Conservation (phyloP, 2,329 filamentous ascomycete genomes). For the Pyrenophora seminiperda region DNA sequence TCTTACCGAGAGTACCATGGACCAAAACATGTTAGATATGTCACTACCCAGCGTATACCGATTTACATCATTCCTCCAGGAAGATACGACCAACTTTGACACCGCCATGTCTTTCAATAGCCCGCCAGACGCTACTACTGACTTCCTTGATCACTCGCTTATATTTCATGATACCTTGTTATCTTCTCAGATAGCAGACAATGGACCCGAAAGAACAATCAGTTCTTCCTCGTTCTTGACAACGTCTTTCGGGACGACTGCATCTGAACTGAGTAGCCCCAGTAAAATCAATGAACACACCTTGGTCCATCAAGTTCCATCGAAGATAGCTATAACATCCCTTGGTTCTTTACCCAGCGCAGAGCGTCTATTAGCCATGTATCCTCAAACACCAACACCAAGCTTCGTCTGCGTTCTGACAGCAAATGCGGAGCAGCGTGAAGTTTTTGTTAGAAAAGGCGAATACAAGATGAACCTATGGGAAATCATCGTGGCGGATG, state of each 20-base stretch:
- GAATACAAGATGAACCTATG: constrained; percentile 53
- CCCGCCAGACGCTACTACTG: constrained; percentile 20
- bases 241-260: constrained; percentile 44
- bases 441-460: constrained; percentile 70
- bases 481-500: constrained; percentile 69
- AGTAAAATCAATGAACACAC: constrained; percentile 19
- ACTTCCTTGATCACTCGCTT: constrained; percentile 79
- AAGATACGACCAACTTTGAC: constrained; percentile 33
- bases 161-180: constrained; percentile 68
- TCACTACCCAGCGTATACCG: constrained; percentile 26
- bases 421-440: constrained; percentile 69
- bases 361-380: constrained; percentile 66
- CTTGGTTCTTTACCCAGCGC: constrained; percentile 74
- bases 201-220: constrained; percentile 37
- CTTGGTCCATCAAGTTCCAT: constrained; percentile 21
- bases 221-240: constrained; percentile 44
- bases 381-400: constrained; percentile 80
- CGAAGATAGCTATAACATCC: constrained; percentile 59
- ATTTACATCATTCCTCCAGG: constrained; percentile 11
- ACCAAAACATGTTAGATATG: constrained; percentile 7
- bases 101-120: constrained; percentile 30
- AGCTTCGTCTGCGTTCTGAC: constrained; percentile 83
- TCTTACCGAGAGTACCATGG: constrained; percentile 20
- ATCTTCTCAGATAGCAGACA: constrained; percentile 60
- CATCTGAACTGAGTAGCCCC: constrained; percentile 30